Evolutionary conservation across 495 filamentous ascomycete genomes (phyloP), one percentile per base, ranked within the genome.

Genomic region (Aspergillus diversus): DNA sequence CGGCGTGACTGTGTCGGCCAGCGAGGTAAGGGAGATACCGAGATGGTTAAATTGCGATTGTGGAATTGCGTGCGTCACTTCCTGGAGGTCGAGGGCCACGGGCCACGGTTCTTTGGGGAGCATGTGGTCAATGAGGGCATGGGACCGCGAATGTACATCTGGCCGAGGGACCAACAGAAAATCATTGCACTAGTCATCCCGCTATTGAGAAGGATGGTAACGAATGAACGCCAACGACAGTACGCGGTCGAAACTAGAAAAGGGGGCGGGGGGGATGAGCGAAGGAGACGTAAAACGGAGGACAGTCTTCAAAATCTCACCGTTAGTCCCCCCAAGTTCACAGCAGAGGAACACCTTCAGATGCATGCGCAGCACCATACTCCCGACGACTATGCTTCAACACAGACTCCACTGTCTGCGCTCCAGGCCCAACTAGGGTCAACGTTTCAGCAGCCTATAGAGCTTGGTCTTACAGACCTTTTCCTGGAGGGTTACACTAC

Each of bases 241-340:
- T 89, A 89, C 71, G 86, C 86, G 0, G 76, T 86, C 16, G 82
- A 85, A 66, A 84, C 83, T 5, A 73, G 86, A 17, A 86, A 82
- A 64, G 80, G 80, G n/a, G 75, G 77, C 42, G 73, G 71, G 13
- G 5, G 69, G 1, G 81, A 78, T 21, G 80, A 71, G 27, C 73
- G 79, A 55, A 78, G 75, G 51, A 76, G 76, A 61, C 75, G 75
- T 53, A 83, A 75, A 63, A 76, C 72, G 7, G 75, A 80, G 13
- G 79, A 82, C 4, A 70, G 69, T 21, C 63, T 77, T 43, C 71
- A 73, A 43, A 71, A 71, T 16, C 34, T 69, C 33, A 68, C 72
- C 33, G 57, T 48, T n/a, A 66, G 66, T 52, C 64, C 73, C 11
- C 63, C 77, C 13, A 67, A 63, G 1, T 75, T 70, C 32, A 65